Percentiles rank a stretch among this genome's conserved stretches.
Conservation (phyloP, 805 yeast species). For the Ogataea haglerorum region DNA sequence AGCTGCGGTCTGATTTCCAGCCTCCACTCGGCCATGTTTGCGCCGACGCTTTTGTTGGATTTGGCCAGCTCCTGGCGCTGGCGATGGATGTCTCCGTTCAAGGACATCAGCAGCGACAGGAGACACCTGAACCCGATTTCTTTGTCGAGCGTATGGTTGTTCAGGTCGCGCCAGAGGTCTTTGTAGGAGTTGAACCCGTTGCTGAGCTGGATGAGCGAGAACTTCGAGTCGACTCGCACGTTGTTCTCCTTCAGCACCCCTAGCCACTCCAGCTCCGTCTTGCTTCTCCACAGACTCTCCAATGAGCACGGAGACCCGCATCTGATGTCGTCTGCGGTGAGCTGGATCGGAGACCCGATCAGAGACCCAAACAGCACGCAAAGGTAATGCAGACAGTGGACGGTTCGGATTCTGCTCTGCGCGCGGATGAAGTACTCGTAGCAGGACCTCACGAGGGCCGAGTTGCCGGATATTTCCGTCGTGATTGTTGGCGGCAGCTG, state of each 20-base stretch:
- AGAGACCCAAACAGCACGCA: slow-evolving; percentile 46
- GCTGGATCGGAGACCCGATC: slow-evolving; percentile 39
- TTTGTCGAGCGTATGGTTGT: slow-evolving; percentile 37
- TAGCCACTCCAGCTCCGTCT: slow-evolving; percentile 50
- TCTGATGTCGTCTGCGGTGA: slow-evolving; percentile 43
- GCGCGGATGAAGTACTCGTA: slow-evolving; percentile 52
- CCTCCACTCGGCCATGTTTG: slow-evolving; percentile 62
- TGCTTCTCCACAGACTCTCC: slow-evolving; percentile 60
- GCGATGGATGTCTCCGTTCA: slow-evolving; percentile 62
- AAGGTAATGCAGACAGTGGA: slow-evolving; percentile 48
- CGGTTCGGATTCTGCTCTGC: slow-evolving; percentile 53
- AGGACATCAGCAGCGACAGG: slow-evolving; percentile 55
- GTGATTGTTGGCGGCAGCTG: slow-evolving; percentile 40
- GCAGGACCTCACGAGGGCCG: slow-evolving; percentile 33
- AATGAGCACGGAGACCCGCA: slow-evolving; percentile 64
- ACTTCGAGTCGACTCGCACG: slow-evolving; percentile 49
- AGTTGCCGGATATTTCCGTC: slow-evolving; percentile 14
- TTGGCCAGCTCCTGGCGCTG: slow-evolving; percentile 41
- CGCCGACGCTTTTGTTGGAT: slow-evolving; percentile 30
- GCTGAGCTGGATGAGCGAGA: slow-evolving; percentile 51
- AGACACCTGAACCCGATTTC: slow-evolving; percentile 47
- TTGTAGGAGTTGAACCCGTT: slow-evolving; percentile 51
- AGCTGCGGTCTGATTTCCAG: slow-evolving; percentile 57
- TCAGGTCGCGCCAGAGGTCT: slow-evolving; percentile 51
- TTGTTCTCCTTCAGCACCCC: slow-evolving; percentile 34